phyloP scores from a whole-genome alignment of 2,329 filamentous ascomycete species.

The Sarocladium oryzae region DNA sequence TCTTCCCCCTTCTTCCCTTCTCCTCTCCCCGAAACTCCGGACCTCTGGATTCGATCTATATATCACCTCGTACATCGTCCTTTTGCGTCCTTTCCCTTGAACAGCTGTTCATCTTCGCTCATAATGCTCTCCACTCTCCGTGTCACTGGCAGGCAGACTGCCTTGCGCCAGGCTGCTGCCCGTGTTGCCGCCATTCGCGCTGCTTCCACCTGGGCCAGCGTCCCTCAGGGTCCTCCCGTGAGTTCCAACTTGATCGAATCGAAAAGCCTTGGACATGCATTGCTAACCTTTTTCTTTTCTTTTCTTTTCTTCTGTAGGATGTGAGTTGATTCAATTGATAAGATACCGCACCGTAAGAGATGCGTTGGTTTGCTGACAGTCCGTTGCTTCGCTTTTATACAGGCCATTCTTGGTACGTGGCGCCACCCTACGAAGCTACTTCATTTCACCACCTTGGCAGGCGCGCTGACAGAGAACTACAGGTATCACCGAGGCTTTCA shows the following conservation, averaged over 20 bases:
- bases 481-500: conserved; percentile 98
- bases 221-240: conserved; percentile 91
- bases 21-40: conserved; percentile 9
- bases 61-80: no score
- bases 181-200: conserved; percentile 40
- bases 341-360: neutral
- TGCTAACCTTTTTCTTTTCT: conserved; percentile 9
- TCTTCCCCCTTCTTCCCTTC: conserved; percentile 8
- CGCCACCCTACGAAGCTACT: conserved; percentile 13
- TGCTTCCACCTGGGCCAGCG: conserved; percentile 82
- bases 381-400: conserved; percentile 15
- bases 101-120: conserved; percentile 12
- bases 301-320: no score
- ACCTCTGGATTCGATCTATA: neutral
- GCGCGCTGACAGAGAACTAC: conserved; percentile 8
- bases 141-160: conserved; percentile 42
- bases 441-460: conserved; percentile 24
- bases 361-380: conserved; percentile 19
- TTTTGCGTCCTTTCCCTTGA: neutral
- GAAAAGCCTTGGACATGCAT: conserved; percentile 6
- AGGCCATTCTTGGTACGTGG: conserved; percentile 70
- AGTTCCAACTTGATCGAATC: conserved; percentile 25
- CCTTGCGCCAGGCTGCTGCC: conserved; percentile 32
- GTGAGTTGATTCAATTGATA: conserved; percentile 22
- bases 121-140: conserved; percentile 52